Evolutionary conservation across 2,329 filamentous ascomycete species (phyloP), one percentile per base, ranked within the genome.

Genomic region (Ascochyta clinopodiicola): DNA sequence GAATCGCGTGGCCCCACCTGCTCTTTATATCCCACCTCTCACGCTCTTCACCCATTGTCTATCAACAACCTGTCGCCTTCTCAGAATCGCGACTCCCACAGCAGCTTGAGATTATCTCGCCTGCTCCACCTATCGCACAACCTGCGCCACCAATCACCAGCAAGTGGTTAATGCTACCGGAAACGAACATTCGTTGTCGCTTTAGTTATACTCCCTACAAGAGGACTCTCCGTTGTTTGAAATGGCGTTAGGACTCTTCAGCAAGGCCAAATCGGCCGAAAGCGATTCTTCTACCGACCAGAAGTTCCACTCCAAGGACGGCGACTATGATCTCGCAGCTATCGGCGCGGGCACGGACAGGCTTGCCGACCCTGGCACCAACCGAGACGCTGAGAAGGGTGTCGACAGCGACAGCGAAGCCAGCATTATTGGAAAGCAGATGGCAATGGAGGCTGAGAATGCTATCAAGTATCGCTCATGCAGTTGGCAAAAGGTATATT

Each of bases 391-490:
- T n/a, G 52, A 56, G 25, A 56, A 74, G 44, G 48, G 48, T 24
- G 73, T 73, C 49, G 74, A 74, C 32, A 74, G 74, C 47, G 52
- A 56, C 17, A 64, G 67, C 38, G 72, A 68, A 3, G 77, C 77
- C 6, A 75, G 76, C 38, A 79, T 77, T 32, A 75, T 86, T 38
- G 82, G 81, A 44, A 83, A 85, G 77, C 92, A 96, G 78, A 85
- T 94, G 61, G 90, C 88, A 48, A 73, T 90, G 59, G 93, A 96
- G 75, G 83, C 86, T 25, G 87, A 86, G 46, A 88, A 90, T 75
- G 86, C 87, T 10, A 96, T 97, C 76, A 88, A 96, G 78, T 97
- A 97, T 74, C 84, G 93, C 57, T 96, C 92, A 35, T 97, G 93
- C 78, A 93, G 88, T 64, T 97, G 93, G 93, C 89, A 91, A 71